A percentile compares a stretch with the other conserved stretches of the same genome.
Evolutionary conservation across 2,329 filamentous ascomycete species (phyloP).

Genomic region (Magnaporthales sp.): DNA sequence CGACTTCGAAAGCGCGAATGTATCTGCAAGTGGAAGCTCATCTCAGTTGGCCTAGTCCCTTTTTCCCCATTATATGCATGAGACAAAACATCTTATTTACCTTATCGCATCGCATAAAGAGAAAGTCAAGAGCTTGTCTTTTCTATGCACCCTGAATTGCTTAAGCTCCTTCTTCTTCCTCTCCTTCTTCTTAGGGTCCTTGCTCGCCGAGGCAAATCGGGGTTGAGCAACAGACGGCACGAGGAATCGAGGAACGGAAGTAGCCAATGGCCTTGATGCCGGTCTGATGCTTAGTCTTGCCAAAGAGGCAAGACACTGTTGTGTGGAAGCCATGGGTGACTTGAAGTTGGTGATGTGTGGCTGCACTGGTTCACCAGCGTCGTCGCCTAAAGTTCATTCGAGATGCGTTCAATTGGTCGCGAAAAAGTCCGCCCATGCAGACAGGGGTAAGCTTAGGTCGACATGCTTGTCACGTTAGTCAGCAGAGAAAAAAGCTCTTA

Average conservation of each 20-base stretch:
- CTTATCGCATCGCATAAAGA: slow-evolving; percentile 89
- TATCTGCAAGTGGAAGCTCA: slow-evolving; percentile 49
- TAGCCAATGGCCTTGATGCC: slow-evolving; percentile 29
- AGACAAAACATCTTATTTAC: slow-evolving; percentile 33
- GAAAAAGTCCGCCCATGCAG: neutral
- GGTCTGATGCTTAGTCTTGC: slow-evolving; percentile 38
- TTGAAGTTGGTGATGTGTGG: neutral
- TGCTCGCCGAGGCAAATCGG: slow-evolving; percentile 29
- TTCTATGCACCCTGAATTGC: slow-evolving; percentile 55
- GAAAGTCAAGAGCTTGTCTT: slow-evolving; percentile 63
- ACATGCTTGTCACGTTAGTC: neutral
- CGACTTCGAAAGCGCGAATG: slow-evolving; percentile 86
- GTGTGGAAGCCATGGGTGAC: slow-evolving; percentile 38
- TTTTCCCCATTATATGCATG: slow-evolving; percentile 4
- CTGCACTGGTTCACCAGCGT: neutral
- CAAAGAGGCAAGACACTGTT: slow-evolving; percentile 45
- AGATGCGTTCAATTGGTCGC: neutral
- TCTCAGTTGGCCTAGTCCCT: slow-evolving; percentile 5
- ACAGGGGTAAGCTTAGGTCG: neutral
- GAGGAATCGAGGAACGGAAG: slow-evolving; percentile 39
- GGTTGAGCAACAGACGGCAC: slow-evolving; percentile 35
- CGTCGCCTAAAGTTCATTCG: neutral
- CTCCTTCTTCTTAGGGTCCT: slow-evolving; percentile 40
- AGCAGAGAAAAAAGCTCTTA: neutral
- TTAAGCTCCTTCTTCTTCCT: slow-evolving; percentile 57